Evolutionary conservation across 2,329 filamentous ascomycete genomes (phyloP).

Genomic region (Fusarium sp.): DNA sequence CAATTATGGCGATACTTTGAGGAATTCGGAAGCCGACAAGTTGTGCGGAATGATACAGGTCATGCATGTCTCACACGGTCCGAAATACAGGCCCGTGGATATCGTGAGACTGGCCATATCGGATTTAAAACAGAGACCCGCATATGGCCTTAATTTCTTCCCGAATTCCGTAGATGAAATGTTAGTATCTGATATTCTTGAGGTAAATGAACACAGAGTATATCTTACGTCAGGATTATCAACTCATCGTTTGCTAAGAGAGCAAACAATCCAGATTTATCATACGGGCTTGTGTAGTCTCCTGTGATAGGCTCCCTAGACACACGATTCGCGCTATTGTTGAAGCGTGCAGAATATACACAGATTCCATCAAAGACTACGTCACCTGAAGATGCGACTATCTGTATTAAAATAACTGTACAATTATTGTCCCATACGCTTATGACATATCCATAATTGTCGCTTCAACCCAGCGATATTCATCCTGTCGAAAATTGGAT

Average conservation of each 20-base stretch:
- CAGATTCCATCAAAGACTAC: too few species aligned
- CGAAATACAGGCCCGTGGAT: background rate
- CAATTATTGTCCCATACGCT: too few species aligned
- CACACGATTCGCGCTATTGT: too few species aligned
- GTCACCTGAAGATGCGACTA: too few species aligned
- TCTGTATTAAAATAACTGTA: too few species aligned
- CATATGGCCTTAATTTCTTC: background rate
- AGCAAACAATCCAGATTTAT: background rate
- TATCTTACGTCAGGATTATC: background rate
- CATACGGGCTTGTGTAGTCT: too few species aligned
- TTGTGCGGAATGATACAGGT: background rate
- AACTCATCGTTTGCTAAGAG: background rate
- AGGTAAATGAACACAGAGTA: rapidly evolving
- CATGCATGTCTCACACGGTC: background rate
- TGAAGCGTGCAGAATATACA: too few species aligned
- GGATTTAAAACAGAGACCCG: background rate
- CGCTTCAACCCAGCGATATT: too few species aligned
- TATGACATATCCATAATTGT: too few species aligned
- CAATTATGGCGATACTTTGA: background rate
- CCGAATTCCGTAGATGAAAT: background rate
- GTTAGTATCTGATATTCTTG: background rate
- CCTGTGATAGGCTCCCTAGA: too few species aligned
- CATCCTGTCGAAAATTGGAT: too few species aligned
- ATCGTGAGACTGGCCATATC: too few species aligned
- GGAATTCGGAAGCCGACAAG: slow-evolving; percentile 20